Conservation (phyloP, 2,329 filamentous ascomycete species). For the Cordyceps cicadae region DNA sequence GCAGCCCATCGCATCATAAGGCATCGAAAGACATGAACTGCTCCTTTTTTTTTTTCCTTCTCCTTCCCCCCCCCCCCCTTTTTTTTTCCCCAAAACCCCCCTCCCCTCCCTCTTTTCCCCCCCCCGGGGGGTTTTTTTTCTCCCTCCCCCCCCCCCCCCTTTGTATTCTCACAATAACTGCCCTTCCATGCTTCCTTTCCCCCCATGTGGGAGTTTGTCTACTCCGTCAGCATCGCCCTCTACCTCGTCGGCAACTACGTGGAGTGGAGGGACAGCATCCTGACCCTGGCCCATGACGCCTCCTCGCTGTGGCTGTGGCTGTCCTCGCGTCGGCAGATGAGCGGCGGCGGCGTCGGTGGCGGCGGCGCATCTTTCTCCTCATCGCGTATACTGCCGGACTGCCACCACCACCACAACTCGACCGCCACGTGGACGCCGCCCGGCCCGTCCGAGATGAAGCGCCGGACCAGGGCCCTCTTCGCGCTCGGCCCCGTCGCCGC, state of each 20-base stretch:
- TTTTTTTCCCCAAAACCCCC: no score
- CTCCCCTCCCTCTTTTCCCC: no score
- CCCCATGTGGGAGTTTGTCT: conserved; percentile 5
- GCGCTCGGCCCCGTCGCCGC: not conserved
- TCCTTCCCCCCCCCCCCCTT: no score
- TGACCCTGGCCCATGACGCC: conserved; percentile 3
- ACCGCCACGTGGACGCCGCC: not conserved
- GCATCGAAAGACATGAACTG: not conserved
- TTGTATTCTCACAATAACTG: no score
- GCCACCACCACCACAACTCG: not conserved
- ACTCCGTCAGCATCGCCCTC: conserved; percentile 3
- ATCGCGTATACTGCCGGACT: no score
- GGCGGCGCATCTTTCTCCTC: not conserved
- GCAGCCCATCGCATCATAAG: not conserved
- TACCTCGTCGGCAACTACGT: conserved; percentile 9
- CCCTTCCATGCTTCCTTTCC: no score
- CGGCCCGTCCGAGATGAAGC: conserved; percentile 4
- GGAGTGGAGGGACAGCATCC: conserved; percentile 9
- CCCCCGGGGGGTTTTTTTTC: no score
- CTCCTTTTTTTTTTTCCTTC: no score
- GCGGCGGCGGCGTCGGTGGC: no score
- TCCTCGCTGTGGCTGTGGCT: conserved; percentile 4
- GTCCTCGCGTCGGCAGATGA: not conserved
- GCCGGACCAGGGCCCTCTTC: conserved; percentile 6
- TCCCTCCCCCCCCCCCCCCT: no score